Conservation (phyloP, 306 rosid genomes). For the Cajanus cajan region DNA sequence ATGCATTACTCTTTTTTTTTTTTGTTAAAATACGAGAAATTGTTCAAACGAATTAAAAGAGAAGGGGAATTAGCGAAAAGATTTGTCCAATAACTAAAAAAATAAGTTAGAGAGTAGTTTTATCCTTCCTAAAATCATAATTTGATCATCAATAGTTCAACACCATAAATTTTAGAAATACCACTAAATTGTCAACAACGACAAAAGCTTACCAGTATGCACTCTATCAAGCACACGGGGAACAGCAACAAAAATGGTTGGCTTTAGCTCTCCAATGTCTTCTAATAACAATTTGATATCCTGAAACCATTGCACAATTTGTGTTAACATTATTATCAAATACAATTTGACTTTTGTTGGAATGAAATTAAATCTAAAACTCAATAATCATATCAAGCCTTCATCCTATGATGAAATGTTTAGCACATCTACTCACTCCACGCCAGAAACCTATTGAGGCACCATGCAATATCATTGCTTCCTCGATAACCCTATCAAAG, state of each 20-base stretch:
- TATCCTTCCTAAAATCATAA: slow-evolving; percentile 14
- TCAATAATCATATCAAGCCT: slow-evolving; percentile 29
- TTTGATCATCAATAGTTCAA: background rate
- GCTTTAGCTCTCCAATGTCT: slow-evolving; percentile 82
- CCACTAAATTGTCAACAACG: background rate
- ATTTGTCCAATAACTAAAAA: slow-evolving; percentile 18
- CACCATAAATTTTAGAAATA: background rate
- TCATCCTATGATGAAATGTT: slow-evolving; percentile 9
- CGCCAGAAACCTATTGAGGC: slow-evolving; percentile 95
- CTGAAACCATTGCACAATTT: slow-evolving; percentile 44
- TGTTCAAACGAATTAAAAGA: background rate
- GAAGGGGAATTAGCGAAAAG: background rate
- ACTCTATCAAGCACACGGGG: slow-evolving; percentile 96
- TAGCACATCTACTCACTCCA: slow-evolving; percentile 62
- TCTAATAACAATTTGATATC: slow-evolving; percentile 77
- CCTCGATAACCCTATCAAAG: slow-evolving; percentile 85
- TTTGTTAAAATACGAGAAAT: background rate
- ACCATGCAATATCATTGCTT: slow-evolving; percentile 70
- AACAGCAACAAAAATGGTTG: slow-evolving; percentile 82
- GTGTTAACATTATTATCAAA: slow-evolving; percentile 18
- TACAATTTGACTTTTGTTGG: background rate
- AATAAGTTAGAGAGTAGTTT: slow-evolving; percentile 24
- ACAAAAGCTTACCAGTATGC: slow-evolving; percentile 54
- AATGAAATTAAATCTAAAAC: background rate
- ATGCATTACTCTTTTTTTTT: background rate